Evolutionary conservation across 2,329 filamentous ascomycete genomes (phyloP).

Genomic region (Aspergillus ruber): DNA sequence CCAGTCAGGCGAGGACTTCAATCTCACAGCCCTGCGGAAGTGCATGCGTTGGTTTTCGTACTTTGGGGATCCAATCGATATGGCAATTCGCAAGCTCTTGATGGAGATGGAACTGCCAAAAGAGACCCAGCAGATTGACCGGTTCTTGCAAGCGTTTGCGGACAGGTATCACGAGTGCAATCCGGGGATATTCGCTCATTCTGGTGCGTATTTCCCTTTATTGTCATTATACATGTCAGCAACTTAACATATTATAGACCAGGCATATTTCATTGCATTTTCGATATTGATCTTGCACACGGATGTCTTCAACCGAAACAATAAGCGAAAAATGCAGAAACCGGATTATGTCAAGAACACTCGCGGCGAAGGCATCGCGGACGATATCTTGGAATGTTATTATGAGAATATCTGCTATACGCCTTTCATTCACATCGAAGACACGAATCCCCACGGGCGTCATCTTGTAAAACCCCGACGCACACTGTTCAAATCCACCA

Average conservation of each 20-base stretch:
- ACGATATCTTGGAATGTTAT: conserved; percentile 89
- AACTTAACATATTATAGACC: no score
- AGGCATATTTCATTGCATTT: conserved; percentile 98
- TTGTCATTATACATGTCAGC: no score
- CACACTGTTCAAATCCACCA: conserved; percentile 60
- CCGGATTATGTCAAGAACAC: conserved; percentile 93
- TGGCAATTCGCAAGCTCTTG: conserved; percentile 89
- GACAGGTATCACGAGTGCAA: conserved; percentile 98
- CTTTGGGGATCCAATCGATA: conserved; percentile 95
- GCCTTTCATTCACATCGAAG: conserved; percentile 95
- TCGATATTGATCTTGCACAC: conserved; percentile 94
- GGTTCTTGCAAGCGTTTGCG: conserved; percentile 87
- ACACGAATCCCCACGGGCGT: conserved; percentile 67
- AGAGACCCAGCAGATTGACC: conserved; percentile 96
- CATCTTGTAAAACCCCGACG: conserved; percentile 67
- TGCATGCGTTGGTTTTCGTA: conserved; percentile 95
- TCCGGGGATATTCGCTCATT: conserved; percentile 82
- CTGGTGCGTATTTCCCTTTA: conserved; percentile 40
- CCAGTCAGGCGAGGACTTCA: conserved; percentile 80
- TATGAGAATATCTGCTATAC: conserved; percentile 99
- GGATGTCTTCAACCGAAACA: conserved; percentile 99
- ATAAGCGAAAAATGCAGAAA: conserved; percentile 98
- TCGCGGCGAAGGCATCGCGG: conserved; percentile 81
- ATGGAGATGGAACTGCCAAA: conserved; percentile 96
- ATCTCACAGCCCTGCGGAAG: conserved; percentile 74